These are phyloP conservation scores for Annulohypoxylon maeteangense DNA, from an alignment of 495 filamentous ascomycete genomes.

Conservation along the genomic window DNA sequence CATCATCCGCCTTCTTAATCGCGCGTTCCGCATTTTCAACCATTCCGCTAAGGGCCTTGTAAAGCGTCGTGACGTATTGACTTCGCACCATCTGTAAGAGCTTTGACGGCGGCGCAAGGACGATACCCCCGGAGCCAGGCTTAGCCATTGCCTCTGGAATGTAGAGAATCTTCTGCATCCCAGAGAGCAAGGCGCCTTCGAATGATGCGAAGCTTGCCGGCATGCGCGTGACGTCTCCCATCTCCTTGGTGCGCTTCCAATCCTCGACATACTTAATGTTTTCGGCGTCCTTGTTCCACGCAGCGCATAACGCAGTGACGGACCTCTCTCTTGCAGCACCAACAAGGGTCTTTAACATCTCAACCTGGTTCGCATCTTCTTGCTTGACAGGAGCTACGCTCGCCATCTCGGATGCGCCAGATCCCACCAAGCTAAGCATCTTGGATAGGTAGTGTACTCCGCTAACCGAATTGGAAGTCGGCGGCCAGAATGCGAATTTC, in stretches of 20 bases:
- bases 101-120: slow-evolving; percentile 84
- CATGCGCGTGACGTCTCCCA: slow-evolving; percentile 88
- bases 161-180: slow-evolving; percentile 94
- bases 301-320: slow-evolving; percentile 78
- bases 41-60: slow-evolving; percentile 91
- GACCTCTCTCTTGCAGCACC: slow-evolving; percentile 83
- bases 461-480: slow-evolving; percentile 87
- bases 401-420: slow-evolving; percentile 87
- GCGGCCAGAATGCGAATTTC: slow-evolving; percentile 96
- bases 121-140: slow-evolving; percentile 73
- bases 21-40: slow-evolving; percentile 91
- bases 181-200: slow-evolving; percentile 77
- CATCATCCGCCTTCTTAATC: slow-evolving; percentile 66
- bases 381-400: slow-evolving; percentile 71
- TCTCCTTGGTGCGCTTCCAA: slow-evolving; percentile 83
- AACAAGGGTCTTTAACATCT: slow-evolving; percentile 76
- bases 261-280: slow-evolving; percentile 89
- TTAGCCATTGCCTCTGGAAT: slow-evolving; percentile 82
- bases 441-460: slow-evolving; percentile 86
- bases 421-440: slow-evolving; percentile 81
- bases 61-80: slow-evolving; percentile 90
- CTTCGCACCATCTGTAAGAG: slow-evolving; percentile 84
- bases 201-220: slow-evolving; percentile 82
- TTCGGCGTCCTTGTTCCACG: slow-evolving; percentile 90
- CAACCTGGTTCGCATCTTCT: slow-evolving; percentile 65